Conservation (phyloP, 225 moss, liverwort and hornwort species). For the Ulota crispa region DNA sequence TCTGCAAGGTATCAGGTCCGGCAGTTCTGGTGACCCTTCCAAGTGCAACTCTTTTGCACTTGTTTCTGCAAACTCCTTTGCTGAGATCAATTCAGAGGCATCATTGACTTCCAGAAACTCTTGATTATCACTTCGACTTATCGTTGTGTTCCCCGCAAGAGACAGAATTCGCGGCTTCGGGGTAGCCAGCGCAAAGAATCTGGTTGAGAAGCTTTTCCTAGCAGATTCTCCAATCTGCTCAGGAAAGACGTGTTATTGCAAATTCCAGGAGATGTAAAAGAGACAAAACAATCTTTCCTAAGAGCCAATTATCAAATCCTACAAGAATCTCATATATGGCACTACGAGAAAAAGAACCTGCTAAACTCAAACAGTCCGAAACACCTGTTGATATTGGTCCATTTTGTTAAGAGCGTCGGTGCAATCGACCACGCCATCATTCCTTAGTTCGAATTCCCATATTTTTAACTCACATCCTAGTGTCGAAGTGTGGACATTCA, state of each 20-base stretch:
- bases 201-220: slow-evolving; percentile 65
- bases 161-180: slow-evolving; percentile 31
- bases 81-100: slow-evolving; percentile 22
- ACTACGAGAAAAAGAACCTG: neutral
- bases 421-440: neutral
- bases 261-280: neutral
- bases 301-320: neutral
- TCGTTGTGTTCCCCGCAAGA: slow-evolving; percentile 17
- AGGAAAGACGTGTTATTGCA: neutral
- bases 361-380: neutral
- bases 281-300: neutral
- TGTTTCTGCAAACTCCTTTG: neutral
- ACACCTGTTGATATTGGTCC: neutral
- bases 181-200: slow-evolving; percentile 63
- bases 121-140: slow-evolving; percentile 19
- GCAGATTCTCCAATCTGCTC: slow-evolving; percentile 59
- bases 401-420: neutral
- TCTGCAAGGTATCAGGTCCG: slow-evolving; percentile 47
- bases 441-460: neutral
- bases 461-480: neutral
- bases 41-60: slow-evolving; percentile 16
- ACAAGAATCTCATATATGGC: neutral
- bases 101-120: slow-evolving; percentile 31
- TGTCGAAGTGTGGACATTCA: neutral
- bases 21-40: slow-evolving; percentile 44